Evolutionary conservation across 2,329 filamentous ascomycete species (phyloP).

Genomic region (Arthrinium phaeospermum): DNA sequence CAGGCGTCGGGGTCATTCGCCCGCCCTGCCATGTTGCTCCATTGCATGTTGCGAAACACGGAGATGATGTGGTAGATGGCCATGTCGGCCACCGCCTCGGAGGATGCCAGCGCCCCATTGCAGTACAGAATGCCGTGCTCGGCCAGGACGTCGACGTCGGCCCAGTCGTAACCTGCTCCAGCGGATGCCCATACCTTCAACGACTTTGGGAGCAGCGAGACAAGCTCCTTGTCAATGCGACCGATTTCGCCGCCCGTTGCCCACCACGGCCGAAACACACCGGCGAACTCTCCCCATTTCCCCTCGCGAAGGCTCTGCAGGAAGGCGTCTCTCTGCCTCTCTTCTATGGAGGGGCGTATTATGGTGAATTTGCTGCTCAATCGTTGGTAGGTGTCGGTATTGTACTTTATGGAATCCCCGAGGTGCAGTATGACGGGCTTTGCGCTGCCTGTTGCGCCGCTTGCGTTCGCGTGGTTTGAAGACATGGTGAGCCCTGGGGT

Average conservation of each 20-base stretch:
- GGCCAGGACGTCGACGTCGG: conserved; percentile 51
- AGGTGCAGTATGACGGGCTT: conserved; percentile 40
- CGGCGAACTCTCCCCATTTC: conserved; percentile 49
- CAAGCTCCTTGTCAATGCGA: conserved; percentile 64
- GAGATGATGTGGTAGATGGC: conserved; percentile 64
- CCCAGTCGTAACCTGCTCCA: conserved; percentile 69
- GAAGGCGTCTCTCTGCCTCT: conserved; percentile 45
- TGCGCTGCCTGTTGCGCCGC: neutral
- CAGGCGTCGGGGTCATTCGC: conserved; percentile 43
- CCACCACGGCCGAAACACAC: conserved; percentile 65
- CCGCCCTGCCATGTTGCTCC: conserved; percentile 58
- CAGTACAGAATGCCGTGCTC: conserved; percentile 60
- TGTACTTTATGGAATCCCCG: conserved; percentile 40
- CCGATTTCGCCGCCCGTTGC: conserved; percentile 70
- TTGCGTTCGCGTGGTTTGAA: neutral
- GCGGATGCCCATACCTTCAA: conserved; percentile 64
- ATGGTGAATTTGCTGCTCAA: conserved; percentile 40
- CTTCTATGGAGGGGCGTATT: conserved; percentile 43
- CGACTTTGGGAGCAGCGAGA: conserved; percentile 57
- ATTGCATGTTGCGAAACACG: conserved; percentile 62
- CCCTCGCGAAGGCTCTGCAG: conserved; percentile 43
- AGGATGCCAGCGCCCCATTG: conserved; percentile 64
- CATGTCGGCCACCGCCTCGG: conserved; percentile 66
- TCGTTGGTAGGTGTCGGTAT: conserved; percentile 36
- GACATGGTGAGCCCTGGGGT: neutral